These are phyloP conservation scores for Anthostomella pinea DNA, from an alignment of 2,329 filamentous ascomycete species.

Conservation along the genomic window DNA sequence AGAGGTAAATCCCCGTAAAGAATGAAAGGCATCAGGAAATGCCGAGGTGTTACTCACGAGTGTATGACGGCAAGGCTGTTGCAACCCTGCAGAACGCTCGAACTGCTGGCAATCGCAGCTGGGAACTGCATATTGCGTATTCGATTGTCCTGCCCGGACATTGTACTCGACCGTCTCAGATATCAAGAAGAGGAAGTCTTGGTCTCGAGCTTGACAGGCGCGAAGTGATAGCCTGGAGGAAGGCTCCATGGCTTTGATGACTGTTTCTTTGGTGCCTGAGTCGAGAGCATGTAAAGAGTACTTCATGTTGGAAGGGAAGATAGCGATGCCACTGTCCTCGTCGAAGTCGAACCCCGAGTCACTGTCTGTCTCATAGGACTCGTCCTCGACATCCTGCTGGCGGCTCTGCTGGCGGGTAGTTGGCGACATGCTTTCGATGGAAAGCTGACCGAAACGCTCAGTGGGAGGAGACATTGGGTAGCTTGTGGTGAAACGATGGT, in stretches of 20 bases:
- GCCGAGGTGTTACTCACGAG: constrained; percentile 2
- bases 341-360: constrained; percentile 33
- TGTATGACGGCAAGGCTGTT: constrained; percentile 47
- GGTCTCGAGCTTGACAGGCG: constrained; percentile 45
- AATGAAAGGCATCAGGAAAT: neutral
- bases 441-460: constrained; percentile 39
- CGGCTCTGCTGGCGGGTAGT: constrained; percentile 32
- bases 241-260: constrained; percentile 46
- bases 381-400: constrained; percentile 26
- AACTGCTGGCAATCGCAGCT: constrained; percentile 44
- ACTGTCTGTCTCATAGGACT: constrained; percentile 23
- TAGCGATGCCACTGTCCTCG: constrained; percentile 33
- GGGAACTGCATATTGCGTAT: constrained; percentile 39
- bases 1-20: no score
- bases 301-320: constrained; percentile 34
- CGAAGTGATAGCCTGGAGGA: constrained; percentile 49
- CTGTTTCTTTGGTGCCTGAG: constrained; percentile 33
- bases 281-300: constrained; percentile 34
- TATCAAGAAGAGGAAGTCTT: constrained; percentile 55
- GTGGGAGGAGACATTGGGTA: constrained; percentile 35
- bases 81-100: constrained; percentile 19
- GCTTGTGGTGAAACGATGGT: constrained; percentile 16
- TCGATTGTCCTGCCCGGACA: constrained; percentile 45
- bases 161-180: constrained; percentile 52
- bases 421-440: constrained; percentile 39